These are phyloP conservation scores for Aspergillus luchuensis DNA, from an alignment of 2,329 filamentous ascomycete genomes.

Conservation along the genomic window DNA sequence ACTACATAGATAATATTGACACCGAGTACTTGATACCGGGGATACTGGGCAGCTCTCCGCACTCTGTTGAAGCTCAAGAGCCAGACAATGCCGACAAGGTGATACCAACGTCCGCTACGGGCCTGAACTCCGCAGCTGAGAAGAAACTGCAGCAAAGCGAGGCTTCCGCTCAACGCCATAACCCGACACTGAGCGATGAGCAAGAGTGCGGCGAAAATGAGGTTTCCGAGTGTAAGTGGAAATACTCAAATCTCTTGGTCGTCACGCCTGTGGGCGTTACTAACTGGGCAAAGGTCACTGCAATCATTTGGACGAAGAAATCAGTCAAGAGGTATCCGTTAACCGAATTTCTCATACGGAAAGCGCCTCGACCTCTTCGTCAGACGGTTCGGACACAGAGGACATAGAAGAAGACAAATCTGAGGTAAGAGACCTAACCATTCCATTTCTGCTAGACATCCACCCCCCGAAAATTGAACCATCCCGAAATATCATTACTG, in stretches of 20 bases:
- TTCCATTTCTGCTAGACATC: neutral
- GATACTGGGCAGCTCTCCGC: neutral
- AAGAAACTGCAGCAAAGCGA: neutral
- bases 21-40: constrained; percentile 27
- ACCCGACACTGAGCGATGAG: too few relatives aligned
- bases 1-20: constrained; percentile 46
- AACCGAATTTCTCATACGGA: neutral
- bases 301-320: neutral
- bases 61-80: neutral
- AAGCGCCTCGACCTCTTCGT: neutral
- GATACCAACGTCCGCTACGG: neutral
- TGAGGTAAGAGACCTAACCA: neutral
- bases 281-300: neutral
- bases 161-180: too few relatives aligned
- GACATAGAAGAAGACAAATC: neutral
- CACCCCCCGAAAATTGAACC: neutral
- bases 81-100: neutral
- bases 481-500: neutral
- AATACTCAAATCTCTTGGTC: too few relatives aligned
- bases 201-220: too few relatives aligned
- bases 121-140: too few relatives aligned
- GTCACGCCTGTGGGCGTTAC: neutral
- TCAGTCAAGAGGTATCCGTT: neutral
- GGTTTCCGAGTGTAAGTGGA: too few relatives aligned
- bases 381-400: neutral